Evolutionary conservation across 257 asterid species (phyloP), one percentile per base, ranked within the genome.

Genomic region (Lantana camara): DNA sequence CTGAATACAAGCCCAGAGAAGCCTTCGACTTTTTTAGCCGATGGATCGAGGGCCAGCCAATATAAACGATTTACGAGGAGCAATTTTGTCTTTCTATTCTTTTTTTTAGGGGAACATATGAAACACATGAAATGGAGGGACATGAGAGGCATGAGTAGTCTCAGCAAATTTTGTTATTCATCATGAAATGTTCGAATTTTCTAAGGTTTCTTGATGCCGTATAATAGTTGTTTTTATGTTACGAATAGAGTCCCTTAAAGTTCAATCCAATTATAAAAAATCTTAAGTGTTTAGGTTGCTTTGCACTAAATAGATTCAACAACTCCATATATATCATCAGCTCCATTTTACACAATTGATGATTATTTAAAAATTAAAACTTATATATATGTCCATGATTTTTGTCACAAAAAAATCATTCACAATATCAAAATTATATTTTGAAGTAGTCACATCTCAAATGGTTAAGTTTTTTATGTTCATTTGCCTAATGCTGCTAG

Each of bases 1-100:
- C 91, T 0, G 91, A 82, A 44, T 79, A 82, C 80, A 82, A 84
- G 71, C 91, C 91, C 1, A 57, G 54, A 60, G 91, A 84, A 57
- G 53, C 91, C 3, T 24, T 85, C 14, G 65, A 79, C 20, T 85
- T 85, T 58, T 84, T 79, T 46, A 52, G 64, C 44, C 76, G 81
- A 64, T 84, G 88, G 88, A 44, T 84, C 51, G 52, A 71, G 70
- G 75, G 75, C 10, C 42, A 41, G 8, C 30, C 0, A 2, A 80
- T 83, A 57, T 83, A 69, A 70, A 14, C 11, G 41, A 5, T 7
- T 9, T 12, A 66, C 30, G 30, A 27, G 20, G 57, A 45, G 22
- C 9, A 44, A 45, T 14, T 37, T 48, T 47, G 66, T 20, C 30
- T 11, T n/a, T n/a, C n/a, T n/a, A n/a, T n/a, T n/a, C n/a, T n/a